Conservation (phyloP, 2,329 filamentous ascomycete species). For the Clonostachys rhizophaga region DNA sequence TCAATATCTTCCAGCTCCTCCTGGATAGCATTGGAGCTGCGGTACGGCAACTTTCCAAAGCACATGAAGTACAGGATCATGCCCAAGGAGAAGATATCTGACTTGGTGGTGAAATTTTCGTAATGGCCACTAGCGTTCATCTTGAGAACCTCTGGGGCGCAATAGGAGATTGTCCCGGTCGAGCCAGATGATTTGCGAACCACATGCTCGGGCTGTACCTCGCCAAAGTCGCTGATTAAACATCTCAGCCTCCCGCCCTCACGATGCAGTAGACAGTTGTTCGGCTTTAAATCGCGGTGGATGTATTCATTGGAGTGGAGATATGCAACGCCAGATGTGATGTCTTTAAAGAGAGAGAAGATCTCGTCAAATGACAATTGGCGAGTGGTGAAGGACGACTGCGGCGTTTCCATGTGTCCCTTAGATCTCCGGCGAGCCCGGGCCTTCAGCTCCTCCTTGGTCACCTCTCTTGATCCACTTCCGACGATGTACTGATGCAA, state of each 20-base stretch:
- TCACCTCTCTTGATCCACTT: constrained; percentile 55
- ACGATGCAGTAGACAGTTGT: constrained; percentile 85
- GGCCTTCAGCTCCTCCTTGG: constrained; percentile 84
- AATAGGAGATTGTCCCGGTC: constrained; percentile 96
- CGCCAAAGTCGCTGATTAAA: constrained; percentile 95
- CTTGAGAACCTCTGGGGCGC: constrained; percentile 86
- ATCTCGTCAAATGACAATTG: constrained; percentile 78
- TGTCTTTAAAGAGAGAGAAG: constrained; percentile 93
- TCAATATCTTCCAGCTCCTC: constrained; percentile 93
- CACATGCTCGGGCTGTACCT: constrained; percentile 82
- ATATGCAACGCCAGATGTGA: constrained; percentile 86
- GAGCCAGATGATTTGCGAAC: constrained; percentile 86
- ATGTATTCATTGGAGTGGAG: constrained; percentile 91
- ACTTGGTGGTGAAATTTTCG: constrained; percentile 94
- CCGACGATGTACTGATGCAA: constrained; percentile 83
- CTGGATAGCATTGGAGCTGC: constrained; percentile 75
- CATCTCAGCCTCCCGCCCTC: constrained; percentile 70
- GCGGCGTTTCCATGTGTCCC: constrained; percentile 63
- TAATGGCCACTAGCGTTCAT: constrained; percentile 63
- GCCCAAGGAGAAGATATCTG: constrained; percentile 94
- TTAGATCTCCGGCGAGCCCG: constrained; percentile 79
- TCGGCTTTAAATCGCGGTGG: constrained; percentile 92
- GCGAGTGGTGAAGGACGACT: constrained; percentile 33
- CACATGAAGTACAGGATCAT: constrained; percentile 99
- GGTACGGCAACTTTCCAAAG: constrained; percentile 84